Percentiles rank a stretch among this genome's conserved stretches.
phyloP scores from a whole-genome alignment of 192 early-diverging fungal genomes.

The Thamnidium elegans region DNA sequence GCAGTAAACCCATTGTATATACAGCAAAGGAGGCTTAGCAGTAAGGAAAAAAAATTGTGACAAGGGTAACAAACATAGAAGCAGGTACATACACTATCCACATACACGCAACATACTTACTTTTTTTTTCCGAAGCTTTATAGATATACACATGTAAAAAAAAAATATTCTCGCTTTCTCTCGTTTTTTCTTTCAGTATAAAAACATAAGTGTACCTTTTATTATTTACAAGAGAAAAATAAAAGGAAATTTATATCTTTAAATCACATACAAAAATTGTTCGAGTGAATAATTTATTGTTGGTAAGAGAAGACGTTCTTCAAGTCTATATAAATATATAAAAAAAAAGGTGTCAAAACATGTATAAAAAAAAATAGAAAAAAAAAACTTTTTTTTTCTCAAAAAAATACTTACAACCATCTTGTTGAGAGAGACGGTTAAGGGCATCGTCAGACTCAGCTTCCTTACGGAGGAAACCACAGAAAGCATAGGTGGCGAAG shows the following conservation, averaged over 20 bases:
- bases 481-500: constrained; percentile 87
- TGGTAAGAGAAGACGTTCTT: constrained; percentile 66
- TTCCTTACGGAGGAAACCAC: constrained; percentile 85
- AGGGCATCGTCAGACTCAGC: constrained; percentile 95
- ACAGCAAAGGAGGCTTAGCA: background rate
- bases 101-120: background rate
- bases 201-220: background rate
- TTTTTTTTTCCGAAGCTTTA: background rate
- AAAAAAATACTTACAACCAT: constrained; percentile 54
- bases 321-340: constrained; percentile 26
- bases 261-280: background rate
- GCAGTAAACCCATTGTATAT: no score
- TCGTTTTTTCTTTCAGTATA: background rate
- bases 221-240: constrained; percentile 3
- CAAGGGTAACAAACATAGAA: background rate
- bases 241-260: background rate
- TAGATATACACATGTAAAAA: no score
- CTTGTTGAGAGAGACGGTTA: constrained; percentile 86
- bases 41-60: background rate
- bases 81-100: background rate
- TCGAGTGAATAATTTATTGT: constrained; percentile 38
- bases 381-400: background rate
- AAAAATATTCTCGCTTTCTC: no score
- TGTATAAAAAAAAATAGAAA: constrained; percentile 4
- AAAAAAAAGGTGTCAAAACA: constrained; percentile 7